phyloP scores from a whole-genome alignment of 805 yeast genomes.

The Blastobotrys robertii region DNA sequence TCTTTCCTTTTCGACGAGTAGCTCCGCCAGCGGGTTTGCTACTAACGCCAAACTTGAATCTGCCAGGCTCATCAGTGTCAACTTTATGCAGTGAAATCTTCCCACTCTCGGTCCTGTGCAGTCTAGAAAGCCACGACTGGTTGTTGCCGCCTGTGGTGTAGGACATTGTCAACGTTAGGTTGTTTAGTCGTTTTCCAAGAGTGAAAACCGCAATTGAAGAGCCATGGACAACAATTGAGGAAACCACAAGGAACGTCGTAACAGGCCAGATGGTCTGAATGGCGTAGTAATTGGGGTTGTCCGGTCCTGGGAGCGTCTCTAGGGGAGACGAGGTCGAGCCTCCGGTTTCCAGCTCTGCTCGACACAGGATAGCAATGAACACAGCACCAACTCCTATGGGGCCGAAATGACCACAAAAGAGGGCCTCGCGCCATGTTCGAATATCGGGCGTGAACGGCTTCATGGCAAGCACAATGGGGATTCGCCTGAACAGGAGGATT shows the following conservation, averaged over 20 bases:
- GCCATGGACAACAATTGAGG: constrained; percentile 85
- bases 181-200: constrained; percentile 77
- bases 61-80: constrained; percentile 50
- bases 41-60: constrained; percentile 7
- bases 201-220: constrained; percentile 75
- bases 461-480: constrained; percentile 69
- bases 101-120: constrained; percentile 64
- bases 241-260: constrained; percentile 65
- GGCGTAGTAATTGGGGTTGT: constrained; percentile 45
- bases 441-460: constrained; percentile 81
- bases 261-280: constrained; percentile 73
- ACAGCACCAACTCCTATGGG: constrained; percentile 95
- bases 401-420: constrained; percentile 92
- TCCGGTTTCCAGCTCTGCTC: constrained; percentile 54
- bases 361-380: constrained; percentile 72
- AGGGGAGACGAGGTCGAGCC: constrained; percentile 45
- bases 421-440: constrained; percentile 86
- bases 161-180: constrained; percentile 88
- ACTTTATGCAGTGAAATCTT: constrained; percentile 74
- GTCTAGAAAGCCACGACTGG: constrained; percentile 72
- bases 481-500: constrained; percentile 62
- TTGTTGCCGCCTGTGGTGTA: constrained; percentile 64
- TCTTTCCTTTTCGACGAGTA: constrained; percentile 11
- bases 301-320: constrained; percentile 36
- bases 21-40: constrained; percentile 20